Evolutionary conservation across 345 rosid species (phyloP).

Genomic region (Arabidopsis arenosa): DNA sequence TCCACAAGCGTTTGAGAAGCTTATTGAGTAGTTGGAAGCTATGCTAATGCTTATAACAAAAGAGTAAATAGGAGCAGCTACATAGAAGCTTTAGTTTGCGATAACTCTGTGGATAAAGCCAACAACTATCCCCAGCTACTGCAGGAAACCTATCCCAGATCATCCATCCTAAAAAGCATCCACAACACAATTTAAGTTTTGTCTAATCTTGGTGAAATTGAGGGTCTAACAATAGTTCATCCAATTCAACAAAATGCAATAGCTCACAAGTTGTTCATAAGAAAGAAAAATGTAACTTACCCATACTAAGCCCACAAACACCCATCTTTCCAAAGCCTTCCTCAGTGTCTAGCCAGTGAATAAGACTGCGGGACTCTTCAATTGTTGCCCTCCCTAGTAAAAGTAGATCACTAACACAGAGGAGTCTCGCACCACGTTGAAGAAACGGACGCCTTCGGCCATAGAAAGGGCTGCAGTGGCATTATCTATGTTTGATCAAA

Average conservation of each 20-base stretch:
- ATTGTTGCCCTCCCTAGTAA: slow-evolving; percentile 92
- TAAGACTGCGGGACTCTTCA: slow-evolving; percentile 90
- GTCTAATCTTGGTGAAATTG: background rate
- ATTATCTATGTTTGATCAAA: slow-evolving; percentile 46
- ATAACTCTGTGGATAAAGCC: background rate
- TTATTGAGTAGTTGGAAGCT: slow-evolving; percentile 1
- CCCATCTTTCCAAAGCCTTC: slow-evolving; percentile 97
- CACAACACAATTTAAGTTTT: background rate
- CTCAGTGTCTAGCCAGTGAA: slow-evolving; percentile 84
- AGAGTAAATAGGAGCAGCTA: background rate
- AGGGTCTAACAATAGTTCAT: background rate
- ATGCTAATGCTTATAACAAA: background rate
- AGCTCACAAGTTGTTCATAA: background rate
- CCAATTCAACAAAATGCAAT: slow-evolving; percentile 8
- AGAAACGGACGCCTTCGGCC: slow-evolving; percentile 91
- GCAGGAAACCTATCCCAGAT: slow-evolving; percentile 10
- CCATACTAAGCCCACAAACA: slow-evolving; percentile 98
- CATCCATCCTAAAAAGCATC: slow-evolving; percentile 15
- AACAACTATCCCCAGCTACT: background rate
- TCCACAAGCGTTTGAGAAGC: background rate
- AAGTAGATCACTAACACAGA: slow-evolving; percentile 97
- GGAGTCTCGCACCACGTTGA: slow-evolving; percentile 85
- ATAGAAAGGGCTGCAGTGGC: slow-evolving; percentile 86
- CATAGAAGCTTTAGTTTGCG: background rate
- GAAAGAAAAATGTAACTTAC: slow-evolving; percentile 49